Evolutionary conservation across 305 asterid species (phyloP).

Genomic region (Solanum hybrid): DNA sequence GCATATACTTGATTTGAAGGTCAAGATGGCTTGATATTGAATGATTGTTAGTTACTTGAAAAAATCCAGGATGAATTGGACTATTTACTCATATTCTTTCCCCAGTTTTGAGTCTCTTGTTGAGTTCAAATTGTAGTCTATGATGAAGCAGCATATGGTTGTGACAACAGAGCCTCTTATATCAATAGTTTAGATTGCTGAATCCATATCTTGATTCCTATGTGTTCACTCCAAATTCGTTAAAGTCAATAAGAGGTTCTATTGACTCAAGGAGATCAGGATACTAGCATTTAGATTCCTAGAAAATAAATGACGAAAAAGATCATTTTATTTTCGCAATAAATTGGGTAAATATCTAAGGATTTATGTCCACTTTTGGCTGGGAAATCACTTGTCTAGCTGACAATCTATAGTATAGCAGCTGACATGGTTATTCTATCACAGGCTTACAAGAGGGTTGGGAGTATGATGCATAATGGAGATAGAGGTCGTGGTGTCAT

Average conservation of each 20-base stretch:
- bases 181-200: neutral
- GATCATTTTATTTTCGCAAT: neutral
- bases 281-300: neutral
- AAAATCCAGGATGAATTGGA: neutral
- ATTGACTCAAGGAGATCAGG: neutral
- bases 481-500: conserved; percentile 66
- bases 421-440: conserved; percentile 8
- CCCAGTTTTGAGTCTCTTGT: neutral
- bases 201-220: neutral
- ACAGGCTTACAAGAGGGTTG: conserved; percentile 75
- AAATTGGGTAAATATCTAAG: neutral
- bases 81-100: neutral
- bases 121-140: neutral
- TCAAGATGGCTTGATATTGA: neutral
- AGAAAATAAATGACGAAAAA: neutral
- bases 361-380: neutral
- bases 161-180: neutral
- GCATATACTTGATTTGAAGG: neutral
- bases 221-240: neutral
- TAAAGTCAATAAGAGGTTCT: neutral
- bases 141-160: neutral
- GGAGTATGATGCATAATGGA: conserved; percentile 70
- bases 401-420: neutral
- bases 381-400: neutral
- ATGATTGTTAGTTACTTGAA: neutral